Evolutionary conservation across 345 rosid species (phyloP), one percentile per base, ranked within the genome.

Genomic region (Salix dunnii): DNA sequence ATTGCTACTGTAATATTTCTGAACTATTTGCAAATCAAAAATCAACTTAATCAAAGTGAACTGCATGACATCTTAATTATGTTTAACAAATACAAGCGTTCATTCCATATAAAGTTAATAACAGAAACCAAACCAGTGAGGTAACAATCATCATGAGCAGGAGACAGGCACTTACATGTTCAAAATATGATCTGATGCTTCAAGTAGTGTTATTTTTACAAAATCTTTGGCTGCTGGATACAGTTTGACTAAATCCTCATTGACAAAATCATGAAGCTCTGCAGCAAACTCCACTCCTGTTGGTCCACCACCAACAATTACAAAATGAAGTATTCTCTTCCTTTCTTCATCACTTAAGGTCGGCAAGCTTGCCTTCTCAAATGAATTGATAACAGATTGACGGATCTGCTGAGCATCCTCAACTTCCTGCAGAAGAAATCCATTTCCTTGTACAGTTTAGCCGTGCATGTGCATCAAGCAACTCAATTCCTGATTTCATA

Each of bases 201-300:
- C 99, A 17, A 94, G 91, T 79, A 94, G 93, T 48, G 99, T 90
- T 77, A 96, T 96, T 46, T 79, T 85, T 55, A 88, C 97, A 33
- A 79, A 79, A 66, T 85, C 90, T 72, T 88, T 84, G 46, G 86
- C 92, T 78, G 18, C 75, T 51, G 99, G 99, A 82, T 96, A 94
- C 73, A 96, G 83, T 53, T 78, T 94, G 81, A 94, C 88, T 49
- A 96, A 73, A 81, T 96, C 99, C 81, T 96, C 96, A 20, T 72
- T 90, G 67, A 96, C 95, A 79, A 86, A 94, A 85, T 96, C 99
- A 84, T 94, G 90, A 70, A 96, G 91, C 85, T 92, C 97, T 14
- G 98, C 98, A 71, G 99, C 95, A 86, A 96, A 96, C 80, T 96
- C 99, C 81, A 96, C 99, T 66, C 99, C 99, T 20, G 97, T 90